Evolutionary conservation across 805 yeast species (phyloP), one percentile per base, ranked within the genome.

Genomic region (Lachancea sp.): DNA sequence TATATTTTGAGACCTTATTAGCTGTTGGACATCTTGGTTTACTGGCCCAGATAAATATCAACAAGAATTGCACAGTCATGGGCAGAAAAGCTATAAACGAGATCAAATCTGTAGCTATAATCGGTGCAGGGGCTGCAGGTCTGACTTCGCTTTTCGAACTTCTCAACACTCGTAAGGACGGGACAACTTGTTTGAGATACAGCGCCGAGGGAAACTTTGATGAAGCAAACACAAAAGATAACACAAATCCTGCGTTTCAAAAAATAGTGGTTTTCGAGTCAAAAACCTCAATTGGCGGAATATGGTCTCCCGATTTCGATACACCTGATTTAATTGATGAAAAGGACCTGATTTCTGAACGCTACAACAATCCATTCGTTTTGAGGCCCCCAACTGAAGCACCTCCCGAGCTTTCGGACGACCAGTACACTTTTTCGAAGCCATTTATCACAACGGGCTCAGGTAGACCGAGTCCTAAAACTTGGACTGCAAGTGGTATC

Each of bases 101-200:
- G 15, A 33, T 41, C 18, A 33, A 41, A 15, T 19, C 62, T 9
- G 59, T 69, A 3, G 73, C 71, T 3, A 59, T 69, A 17, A 59
- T 69, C 16, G 73, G 72, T 7, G 71, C 69, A 5, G 74, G 73
- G n/a, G 71, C 71, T 2, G 66, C 70, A 2, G 73, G 74, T 1
- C 55, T 69, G 3, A 67, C 72, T 0, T 34, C 70, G 1, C 38
- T 65, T 7, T 56, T 60, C 45, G 72, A 69, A 37, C 52, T 69
- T 1, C 47, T 66, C 0, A 56, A 63, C 44, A 54, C 66, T 3
- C 48, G 50, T 11, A 54, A 53, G 18, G 62, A 62, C 33, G 65
- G 67, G 1, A 47, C 0, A 46, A 65, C 2, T 47, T 62, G n/a
- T 40, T 31, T 11, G n/a, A n/a, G n/a, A n/a, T 53, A 53, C 45